Conservation (phyloP, 306 rosid genomes). For the Purshia tridentata region DNA sequence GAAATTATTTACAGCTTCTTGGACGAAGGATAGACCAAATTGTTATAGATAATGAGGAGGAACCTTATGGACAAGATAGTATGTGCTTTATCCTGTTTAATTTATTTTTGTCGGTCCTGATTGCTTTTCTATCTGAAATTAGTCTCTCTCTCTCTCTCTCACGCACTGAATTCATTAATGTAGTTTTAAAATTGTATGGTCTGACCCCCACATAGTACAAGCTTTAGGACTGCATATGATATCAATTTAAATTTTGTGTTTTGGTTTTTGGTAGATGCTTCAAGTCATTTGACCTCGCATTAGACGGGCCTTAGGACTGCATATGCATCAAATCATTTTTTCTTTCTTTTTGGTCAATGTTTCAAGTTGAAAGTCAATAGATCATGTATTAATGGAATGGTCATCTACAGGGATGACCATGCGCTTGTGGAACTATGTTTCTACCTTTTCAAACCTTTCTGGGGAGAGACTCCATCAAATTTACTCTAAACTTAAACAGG, state of each 20-base stretch:
- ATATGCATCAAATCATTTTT: background rate
- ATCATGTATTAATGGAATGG: slow-evolving; percentile 1
- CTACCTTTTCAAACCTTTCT: slow-evolving; percentile 90
- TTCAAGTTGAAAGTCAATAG: background rate
- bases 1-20: slow-evolving; percentile 90
- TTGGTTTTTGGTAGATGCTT: background rate
- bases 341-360: background rate
- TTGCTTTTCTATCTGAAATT: background rate
- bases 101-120: background rate
- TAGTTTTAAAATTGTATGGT: background rate
- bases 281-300: background rate
- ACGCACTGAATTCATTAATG: background rate
- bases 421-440: slow-evolving; percentile 95
- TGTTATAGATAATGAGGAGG: slow-evolving; percentile 78
- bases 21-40: slow-evolving; percentile 92
- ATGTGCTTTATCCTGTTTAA: slow-evolving; percentile 39
- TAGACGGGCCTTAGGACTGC: background rate
- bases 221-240: background rate
- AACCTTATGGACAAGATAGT: slow-evolving; percentile 86
- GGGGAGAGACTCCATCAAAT: slow-evolving; percentile 96
- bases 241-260: background rate
- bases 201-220: too few species aligned
- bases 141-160: background rate
- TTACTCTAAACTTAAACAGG: slow-evolving; percentile 81
- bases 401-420: slow-evolving; percentile 81